Conservation (phyloP, 257 asterid genomes). For the Schizonepeta tenuifolia region DNA sequence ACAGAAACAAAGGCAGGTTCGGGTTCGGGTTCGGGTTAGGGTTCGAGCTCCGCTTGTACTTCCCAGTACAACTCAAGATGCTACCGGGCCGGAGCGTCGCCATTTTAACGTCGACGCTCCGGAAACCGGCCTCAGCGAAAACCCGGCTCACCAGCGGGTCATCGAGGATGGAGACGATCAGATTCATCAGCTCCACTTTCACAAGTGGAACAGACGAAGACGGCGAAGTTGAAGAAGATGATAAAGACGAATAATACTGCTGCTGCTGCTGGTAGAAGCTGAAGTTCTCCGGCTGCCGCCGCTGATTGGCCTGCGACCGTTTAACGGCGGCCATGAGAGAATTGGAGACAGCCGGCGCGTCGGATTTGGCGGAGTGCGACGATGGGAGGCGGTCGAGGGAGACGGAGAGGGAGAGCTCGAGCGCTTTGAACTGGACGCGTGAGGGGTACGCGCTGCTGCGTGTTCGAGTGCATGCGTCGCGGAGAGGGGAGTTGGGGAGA, state of each 20-base stretch:
- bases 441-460: conserved; percentile 68
- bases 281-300: conserved; percentile 85
- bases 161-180: conserved; percentile 75
- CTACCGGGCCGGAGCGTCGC: conserved; percentile 65
- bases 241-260: conserved; percentile 40
- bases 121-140: conserved; percentile 84
- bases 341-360: conserved; percentile 83
- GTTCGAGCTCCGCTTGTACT: conserved; percentile 67
- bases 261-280: conserved; percentile 59
- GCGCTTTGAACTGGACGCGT: conserved; percentile 81
- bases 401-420: conserved; percentile 75
- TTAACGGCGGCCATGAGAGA: conserved; percentile 93
- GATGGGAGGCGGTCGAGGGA: conserved; percentile 78
- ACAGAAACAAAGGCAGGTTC: conserved; percentile 62
- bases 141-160: conserved; percentile 91
- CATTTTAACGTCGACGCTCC: conserved; percentile 78
- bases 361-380: conserved; percentile 41
- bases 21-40: too few species aligned
- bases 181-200: conserved; percentile 78
- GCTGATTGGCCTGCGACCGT: conserved; percentile 83
- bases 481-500: conserved; percentile 66
- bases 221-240: conserved; percentile 33
- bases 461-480: conserved; percentile 77
- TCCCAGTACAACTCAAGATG: conserved; percentile 53
- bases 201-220: conserved; percentile 53